These are phyloP conservation scores for Limtongia smithiae DNA, from an alignment of 805 yeast species.

Conservation along the genomic window DNA sequence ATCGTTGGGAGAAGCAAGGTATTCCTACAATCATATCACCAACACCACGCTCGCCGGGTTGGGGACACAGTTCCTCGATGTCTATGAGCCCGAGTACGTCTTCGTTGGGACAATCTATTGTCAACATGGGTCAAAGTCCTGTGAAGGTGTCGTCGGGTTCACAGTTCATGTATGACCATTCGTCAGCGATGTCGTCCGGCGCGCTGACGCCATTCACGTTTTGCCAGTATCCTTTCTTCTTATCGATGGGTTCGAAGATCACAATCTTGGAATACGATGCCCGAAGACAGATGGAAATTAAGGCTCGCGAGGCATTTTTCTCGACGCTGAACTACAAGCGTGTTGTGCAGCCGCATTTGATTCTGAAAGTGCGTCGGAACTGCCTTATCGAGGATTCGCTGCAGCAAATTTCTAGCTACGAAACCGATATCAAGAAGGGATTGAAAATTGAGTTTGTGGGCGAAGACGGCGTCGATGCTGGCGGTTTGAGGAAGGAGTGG, in stretches of 20 bases:
- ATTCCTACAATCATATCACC: constrained; percentile 11
- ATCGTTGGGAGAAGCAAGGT: constrained; percentile 60
- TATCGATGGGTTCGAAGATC: constrained; percentile 79
- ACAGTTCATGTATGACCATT: neutral
- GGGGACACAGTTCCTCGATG: neutral
- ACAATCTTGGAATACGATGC: constrained; percentile 80
- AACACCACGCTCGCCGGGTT: neutral
- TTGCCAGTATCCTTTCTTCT: constrained; percentile 79
- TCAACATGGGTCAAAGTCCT: neutral
- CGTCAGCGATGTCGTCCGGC: neutral
- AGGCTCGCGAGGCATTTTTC: constrained; percentile 86
- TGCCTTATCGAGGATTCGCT: constrained; percentile 73
- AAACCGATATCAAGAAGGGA: constrained; percentile 67
- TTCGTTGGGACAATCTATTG: neutral
- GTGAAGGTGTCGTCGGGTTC: neutral
- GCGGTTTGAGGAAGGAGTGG: constrained; percentile 95
- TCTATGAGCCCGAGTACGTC: neutral
- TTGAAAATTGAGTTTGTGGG: constrained; percentile 73
- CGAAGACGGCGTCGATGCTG: constrained; percentile 94
- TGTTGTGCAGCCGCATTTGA: constrained; percentile 64
- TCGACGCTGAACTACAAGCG: constrained; percentile 61
- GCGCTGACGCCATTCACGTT: constrained; percentile 47
- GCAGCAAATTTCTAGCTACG: constrained; percentile 39
- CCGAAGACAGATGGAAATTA: constrained; percentile 71
- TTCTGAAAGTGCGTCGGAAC: constrained; percentile 63